Evolutionary conservation across 805 yeast species (phyloP).

Genomic region (Metahyphopichia silvanorum): DNA sequence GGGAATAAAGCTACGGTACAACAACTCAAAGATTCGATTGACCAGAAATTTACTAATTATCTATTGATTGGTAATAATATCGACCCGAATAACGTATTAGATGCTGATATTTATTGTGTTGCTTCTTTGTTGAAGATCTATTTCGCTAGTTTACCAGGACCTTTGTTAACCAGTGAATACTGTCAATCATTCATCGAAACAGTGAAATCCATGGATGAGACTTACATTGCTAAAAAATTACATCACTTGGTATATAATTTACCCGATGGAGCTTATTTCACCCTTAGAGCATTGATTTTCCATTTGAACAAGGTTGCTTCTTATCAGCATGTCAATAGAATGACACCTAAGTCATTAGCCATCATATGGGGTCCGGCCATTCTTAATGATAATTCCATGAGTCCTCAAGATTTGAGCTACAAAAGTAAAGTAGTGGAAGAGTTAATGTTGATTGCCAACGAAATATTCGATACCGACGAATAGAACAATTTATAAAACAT

Average conservation of each 20-base stretch:
- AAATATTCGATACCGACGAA: slow-evolving; percentile 53
- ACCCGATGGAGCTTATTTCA: slow-evolving; percentile 94
- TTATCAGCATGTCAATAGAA: slow-evolving; percentile 63
- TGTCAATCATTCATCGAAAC: slow-evolving; percentile 65
- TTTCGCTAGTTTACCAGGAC: slow-evolving; percentile 83
- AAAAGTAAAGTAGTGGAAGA: slow-evolving; percentile 82
- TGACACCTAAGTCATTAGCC: slow-evolving; percentile 78
- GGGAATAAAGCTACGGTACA: slow-evolving; percentile 77
- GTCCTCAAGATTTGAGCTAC: slow-evolving; percentile 69
- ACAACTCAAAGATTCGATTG: slow-evolving; percentile 68
- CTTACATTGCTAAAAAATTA: slow-evolving; percentile 62
- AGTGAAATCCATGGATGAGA: slow-evolving; percentile 48
- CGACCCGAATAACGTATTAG: slow-evolving; percentile 47
- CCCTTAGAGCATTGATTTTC: slow-evolving; percentile 78
- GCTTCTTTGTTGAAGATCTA: slow-evolving; percentile 83
- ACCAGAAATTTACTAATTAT: slow-evolving; percentile 67
- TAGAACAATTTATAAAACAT: too few species aligned
- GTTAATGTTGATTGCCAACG: slow-evolving; percentile 76
- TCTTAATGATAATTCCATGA: slow-evolving; percentile 61
- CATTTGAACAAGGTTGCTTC: slow-evolving; percentile 76
- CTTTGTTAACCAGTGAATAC: slow-evolving; percentile 66
- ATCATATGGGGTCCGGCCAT: slow-evolving; percentile 95
- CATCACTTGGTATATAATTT: slow-evolving; percentile 86
- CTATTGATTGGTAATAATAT: slow-evolving; percentile 40
- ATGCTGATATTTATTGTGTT: slow-evolving; percentile 82